Conservation (phyloP, 306 rosid genomes). For the Begonia masoniana region DNA sequence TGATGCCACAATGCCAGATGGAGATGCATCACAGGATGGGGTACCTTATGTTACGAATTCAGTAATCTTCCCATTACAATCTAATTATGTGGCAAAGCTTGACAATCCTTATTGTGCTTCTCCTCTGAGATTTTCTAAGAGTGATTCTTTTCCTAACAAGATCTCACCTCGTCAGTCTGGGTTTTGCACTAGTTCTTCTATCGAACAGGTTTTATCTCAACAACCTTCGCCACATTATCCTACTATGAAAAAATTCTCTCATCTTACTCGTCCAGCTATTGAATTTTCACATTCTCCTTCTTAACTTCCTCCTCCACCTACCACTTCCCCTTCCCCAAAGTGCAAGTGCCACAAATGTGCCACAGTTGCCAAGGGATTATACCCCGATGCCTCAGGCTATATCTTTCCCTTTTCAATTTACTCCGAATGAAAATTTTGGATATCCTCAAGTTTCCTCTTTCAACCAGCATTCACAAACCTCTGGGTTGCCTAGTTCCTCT, state of each 20-base stretch:
- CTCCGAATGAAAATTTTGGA: constrained; percentile 26
- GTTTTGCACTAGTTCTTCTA: constrained; percentile 25
- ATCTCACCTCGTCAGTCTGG: constrained; percentile 23
- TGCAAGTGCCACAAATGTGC: constrained; percentile 31
- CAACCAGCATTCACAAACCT: constrained; percentile 35
- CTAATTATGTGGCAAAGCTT: constrained; percentile 18
- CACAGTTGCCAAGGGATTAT: constrained; percentile 28
- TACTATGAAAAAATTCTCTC: constrained; percentile 26
- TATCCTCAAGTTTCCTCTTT: constrained; percentile 29
- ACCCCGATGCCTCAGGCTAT: constrained; percentile 32
- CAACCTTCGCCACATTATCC: constrained; percentile 23
- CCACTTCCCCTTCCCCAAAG: constrained; percentile 33
- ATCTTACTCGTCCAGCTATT: constrained; percentile 19
- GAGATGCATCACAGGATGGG: constrained; percentile 21
- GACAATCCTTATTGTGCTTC: constrained; percentile 23
- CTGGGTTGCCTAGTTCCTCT: constrained; percentile 28
- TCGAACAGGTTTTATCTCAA: constrained; percentile 22
- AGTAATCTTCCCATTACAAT: constrained; percentile 21
- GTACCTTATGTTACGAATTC: constrained; percentile 17
- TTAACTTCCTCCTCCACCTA: constrained; percentile 47
- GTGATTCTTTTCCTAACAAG: constrained; percentile 17
- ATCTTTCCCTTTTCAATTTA: constrained; percentile 40
- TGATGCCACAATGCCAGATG: constrained; percentile 19
- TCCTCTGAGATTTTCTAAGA: constrained; percentile 25
- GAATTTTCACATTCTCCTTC: constrained; percentile 22